These are phyloP conservation scores for Dictyostelium brefeldianum DNA, from an alignment of 78 protist genomes.

Conservation along the genomic window DNA sequence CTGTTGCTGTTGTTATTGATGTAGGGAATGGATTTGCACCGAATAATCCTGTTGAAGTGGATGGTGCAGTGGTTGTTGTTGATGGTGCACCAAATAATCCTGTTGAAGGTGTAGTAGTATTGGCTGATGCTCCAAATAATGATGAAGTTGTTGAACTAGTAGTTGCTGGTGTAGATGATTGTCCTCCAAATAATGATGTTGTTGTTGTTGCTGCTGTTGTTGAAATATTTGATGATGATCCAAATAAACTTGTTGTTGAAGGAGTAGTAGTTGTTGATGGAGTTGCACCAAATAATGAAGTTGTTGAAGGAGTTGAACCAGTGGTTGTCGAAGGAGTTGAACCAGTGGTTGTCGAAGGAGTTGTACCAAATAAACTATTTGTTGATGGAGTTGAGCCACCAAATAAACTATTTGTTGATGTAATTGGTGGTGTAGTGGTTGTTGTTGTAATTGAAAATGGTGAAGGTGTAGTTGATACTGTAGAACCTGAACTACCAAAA, in stretches of 20 bases:
- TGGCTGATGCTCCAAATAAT: not conserved
- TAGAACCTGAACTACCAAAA: not conserved
- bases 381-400: not conserved
- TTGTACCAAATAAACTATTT: not conserved
- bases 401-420: no score
- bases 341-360: not conserved
- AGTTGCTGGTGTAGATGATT: not conserved
- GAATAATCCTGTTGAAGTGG: conserved; percentile 18
- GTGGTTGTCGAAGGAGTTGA: not conserved
- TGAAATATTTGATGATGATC: not conserved
- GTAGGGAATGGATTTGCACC: not conserved
- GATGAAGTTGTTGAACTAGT: not conserved
- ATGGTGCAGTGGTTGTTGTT: not conserved
- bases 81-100: conserved; percentile 14
- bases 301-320: not conserved
- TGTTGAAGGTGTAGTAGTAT: not conserved
- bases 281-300: not conserved
- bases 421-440: no score
- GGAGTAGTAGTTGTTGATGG: not conserved
- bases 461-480: conserved; percentile 12
- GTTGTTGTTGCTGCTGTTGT: not conserved
- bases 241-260: conserved; percentile 1
- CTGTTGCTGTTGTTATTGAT: not conserved
- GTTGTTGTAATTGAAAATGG: not conserved
- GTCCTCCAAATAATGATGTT: not conserved